phyloP scores from a whole-genome alignment of 345 rosid species.

The Ailanthus altissimus region DNA sequence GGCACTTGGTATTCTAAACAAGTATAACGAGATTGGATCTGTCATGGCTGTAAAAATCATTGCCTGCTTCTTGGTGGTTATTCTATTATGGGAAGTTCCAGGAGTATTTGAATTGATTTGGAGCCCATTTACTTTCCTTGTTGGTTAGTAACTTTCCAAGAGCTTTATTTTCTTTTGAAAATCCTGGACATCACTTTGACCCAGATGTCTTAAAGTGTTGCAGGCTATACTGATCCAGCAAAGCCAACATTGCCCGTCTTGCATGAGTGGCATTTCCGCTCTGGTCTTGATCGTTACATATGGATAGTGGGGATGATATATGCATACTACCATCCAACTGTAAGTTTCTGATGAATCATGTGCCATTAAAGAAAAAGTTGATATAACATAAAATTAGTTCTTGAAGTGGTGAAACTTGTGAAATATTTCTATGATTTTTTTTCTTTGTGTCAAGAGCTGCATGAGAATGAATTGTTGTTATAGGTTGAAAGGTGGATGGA shows the following conservation, averaged over 20 bases:
- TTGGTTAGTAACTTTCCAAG: constrained; percentile 58
- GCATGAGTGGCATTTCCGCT: constrained; percentile 99
- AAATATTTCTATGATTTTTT: background rate
- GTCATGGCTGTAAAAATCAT: constrained; percentile 72
- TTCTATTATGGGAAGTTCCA: constrained; percentile 91
- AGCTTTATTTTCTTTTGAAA: constrained; percentile 23
- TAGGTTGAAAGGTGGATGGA: constrained; percentile 99
- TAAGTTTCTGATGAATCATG: constrained; percentile 40
- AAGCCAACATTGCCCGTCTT: constrained; percentile 65
- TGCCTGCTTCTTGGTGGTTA: constrained; percentile 83
- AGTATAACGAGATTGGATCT: constrained; percentile 78
- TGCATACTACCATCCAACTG: constrained; percentile 98
- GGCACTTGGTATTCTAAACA: constrained; percentile 87
- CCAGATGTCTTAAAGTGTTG: constrained; percentile 31
- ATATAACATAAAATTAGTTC: constrained; percentile 7
- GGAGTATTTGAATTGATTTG: constrained; percentile 93
- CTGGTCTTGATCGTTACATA: constrained; percentile 98
- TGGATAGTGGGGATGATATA: constrained; percentile 99
- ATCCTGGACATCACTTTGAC: background rate
- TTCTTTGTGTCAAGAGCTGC: constrained; percentile 9
- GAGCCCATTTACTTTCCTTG: constrained; percentile 82
- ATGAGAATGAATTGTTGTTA: constrained; percentile 19
- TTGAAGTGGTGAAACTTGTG: constrained; percentile 19
- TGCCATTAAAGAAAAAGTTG: background rate
- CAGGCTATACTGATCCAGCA: constrained; percentile 94